Percentiles rank a stretch among this genome's conserved stretches.
Conservation (phyloP, 179 eudicot genomes). For the Monotropa hypopitys region DNA sequence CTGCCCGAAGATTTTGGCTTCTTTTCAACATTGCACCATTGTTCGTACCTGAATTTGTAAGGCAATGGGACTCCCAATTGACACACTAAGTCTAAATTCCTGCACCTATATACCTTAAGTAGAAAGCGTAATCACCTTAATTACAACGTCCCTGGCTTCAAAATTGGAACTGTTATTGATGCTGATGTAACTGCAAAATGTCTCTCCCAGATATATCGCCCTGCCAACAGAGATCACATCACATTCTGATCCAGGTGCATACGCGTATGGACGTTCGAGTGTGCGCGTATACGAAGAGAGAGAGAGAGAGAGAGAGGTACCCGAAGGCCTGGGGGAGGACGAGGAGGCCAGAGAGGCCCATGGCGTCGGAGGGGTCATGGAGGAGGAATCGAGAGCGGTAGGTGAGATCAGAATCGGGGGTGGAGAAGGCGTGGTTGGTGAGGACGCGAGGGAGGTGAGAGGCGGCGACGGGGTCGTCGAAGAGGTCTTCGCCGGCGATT, state of each 20-base stretch:
- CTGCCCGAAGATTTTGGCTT: too few species aligned
- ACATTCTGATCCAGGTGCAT: conserved; percentile 1
- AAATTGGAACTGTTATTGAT: conserved; percentile 80
- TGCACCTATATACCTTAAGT: too few species aligned
- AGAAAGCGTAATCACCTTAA: conserved; percentile 45
- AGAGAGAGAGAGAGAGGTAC: conserved; percentile 13
- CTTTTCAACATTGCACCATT: not conserved
- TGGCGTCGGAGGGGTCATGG: conserved; percentile 39
- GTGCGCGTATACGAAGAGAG: too few species aligned
- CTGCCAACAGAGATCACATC: conserved; percentile 22
- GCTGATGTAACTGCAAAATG: conserved; percentile 90
- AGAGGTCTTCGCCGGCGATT: conserved; percentile 68
- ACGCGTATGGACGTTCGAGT: not conserved
- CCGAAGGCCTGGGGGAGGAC: conserved; percentile 94
- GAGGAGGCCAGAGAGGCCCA: conserved; percentile 83
- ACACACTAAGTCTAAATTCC: not conserved
- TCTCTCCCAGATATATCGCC: conserved; percentile 96
- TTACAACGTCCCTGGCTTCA: conserved; percentile 67
- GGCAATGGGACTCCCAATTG: not conserved
- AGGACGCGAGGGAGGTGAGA: conserved; percentile 30
- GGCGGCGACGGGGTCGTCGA: conserved; percentile 43
- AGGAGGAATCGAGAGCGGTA: conserved; percentile 62
- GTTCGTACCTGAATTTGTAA: not conserved
- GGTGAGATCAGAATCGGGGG: conserved; percentile 34
- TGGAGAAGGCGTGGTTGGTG: conserved; percentile 9